Evolutionary conservation across 2,329 filamentous ascomycete species (phyloP), one percentile per base, ranked within the genome.

Genomic region (Dactylellina drechsleri): DNA sequence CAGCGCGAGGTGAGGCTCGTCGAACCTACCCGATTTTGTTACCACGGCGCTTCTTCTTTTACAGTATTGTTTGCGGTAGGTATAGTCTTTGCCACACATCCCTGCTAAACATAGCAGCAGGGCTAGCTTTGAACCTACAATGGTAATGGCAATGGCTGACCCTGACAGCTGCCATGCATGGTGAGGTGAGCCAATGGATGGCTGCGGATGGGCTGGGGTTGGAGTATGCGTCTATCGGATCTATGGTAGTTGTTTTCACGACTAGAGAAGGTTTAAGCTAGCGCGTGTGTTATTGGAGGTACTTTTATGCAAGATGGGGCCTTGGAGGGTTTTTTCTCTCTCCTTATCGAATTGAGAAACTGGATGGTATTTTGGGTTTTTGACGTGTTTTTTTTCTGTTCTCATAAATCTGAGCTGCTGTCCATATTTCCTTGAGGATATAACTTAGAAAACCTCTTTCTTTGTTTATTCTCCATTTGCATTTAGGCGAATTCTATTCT

Each of bases 21-120:
- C 31, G 31, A 36, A 36, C 31, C 31, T 36, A 36, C 31, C 10
- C 31, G 31, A 23, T 59, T 26, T 26, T 36, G 31, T 36, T 36
- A 36, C 15, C 20, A 18, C 36, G n/a, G 15, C 31, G 6, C 8
- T 59, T 26, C 40, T 45, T 12, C 16, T 41, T 23, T 23, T 4
- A 23, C n/a, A n/a, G n/a, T n/a, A 4, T 23, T 23, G 23, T 23
- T 23, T 23, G 23, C 23, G 23, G 23, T n/a, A n/a, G n/a, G n/a
- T n/a, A n/a, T n/a, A n/a, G n/a, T n/a, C 23, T 53, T 28, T 28
- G 26, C 26, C 26, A 28, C 26, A 28, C 3, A 3, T 28, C 26
- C 57, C 40, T 58, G 56, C 40, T 62, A 52, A 62, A 40, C 45
- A 62, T 62, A 62, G 45, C 23, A 53, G n/a, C 10, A n/a, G n/a